phyloP scores from a whole-genome alignment of 257 asterid genomes.

The Solanum dulcamara region DNA sequence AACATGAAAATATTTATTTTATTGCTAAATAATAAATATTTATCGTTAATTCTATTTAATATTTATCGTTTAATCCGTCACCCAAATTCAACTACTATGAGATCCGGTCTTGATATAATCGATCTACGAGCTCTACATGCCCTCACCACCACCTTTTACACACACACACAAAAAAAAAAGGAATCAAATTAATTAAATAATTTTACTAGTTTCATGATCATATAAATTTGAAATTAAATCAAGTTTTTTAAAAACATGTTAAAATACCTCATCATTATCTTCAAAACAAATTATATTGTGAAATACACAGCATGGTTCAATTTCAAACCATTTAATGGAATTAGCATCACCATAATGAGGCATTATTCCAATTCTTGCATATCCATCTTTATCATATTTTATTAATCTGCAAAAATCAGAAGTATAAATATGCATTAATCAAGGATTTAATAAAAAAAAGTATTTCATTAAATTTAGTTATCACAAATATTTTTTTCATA shows the following conservation, averaged over 20 bases:
- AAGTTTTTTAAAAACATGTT: not conserved
- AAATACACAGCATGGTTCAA: slow-evolving; percentile 43
- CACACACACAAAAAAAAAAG: not conserved
- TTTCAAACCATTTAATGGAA: slow-evolving; percentile 55
- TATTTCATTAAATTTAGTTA: not conserved
- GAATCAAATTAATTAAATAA: not conserved
- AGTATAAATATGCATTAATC: not conserved
- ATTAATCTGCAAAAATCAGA: slow-evolving; percentile 24
- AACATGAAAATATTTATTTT: slow-evolving; percentile 16
- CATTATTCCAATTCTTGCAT: slow-evolving; percentile 67
- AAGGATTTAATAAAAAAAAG: not conserved
- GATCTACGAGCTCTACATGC: slow-evolving; percentile 44
- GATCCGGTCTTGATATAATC: slow-evolving; percentile 57
- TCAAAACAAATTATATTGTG: slow-evolving; percentile 63
- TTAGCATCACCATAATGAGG: slow-evolving; percentile 66
- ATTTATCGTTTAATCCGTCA: slow-evolving; percentile 28
- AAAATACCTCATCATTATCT: slow-evolving; percentile 39
- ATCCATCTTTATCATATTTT: slow-evolving; percentile 28
- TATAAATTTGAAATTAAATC: not conserved
- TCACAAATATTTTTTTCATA: not conserved
- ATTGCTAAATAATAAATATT: not conserved
- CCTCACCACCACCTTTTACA: slow-evolving; percentile 35
- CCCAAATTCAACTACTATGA: slow-evolving; percentile 16
- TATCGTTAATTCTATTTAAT: too few relatives aligned
- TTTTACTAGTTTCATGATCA: not conserved